Base-by-base conservation (phyloP, 1,139 yeast species). In the Taphrina deformans region DNA sequence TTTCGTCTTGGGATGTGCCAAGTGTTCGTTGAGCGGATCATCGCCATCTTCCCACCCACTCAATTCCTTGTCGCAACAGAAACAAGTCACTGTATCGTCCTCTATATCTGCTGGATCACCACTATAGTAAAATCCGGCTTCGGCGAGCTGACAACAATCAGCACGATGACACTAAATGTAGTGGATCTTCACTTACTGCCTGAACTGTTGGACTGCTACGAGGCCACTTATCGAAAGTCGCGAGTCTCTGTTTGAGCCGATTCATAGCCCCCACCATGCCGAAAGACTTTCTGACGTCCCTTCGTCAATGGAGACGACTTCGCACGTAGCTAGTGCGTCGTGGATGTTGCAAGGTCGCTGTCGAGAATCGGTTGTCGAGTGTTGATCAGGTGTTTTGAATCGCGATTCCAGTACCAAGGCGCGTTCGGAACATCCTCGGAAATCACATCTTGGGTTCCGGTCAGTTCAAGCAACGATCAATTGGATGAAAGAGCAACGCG, bases 111-210 rank as follows among this genome's bases (percentile, higher is more conserved):
- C 31, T 18, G 44, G 29, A n/a, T 59, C 50, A 7, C 40, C 46
- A 14, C 84, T 79, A 74, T 80, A 88, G 72, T 80, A 85, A 75
- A 89, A 89, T 0, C 96, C 96, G 27, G 83, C 79, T 48, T 79
- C 80, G 0, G 90, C 89, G 79, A 87, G 75, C 24, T 71, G 67
- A 2, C 6, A n/a, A n/a, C n/a, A n/a, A n/a, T n/a, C n/a, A n/a
- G n/a, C n/a, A n/a, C n/a, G n/a, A n/a, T n/a, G n/a, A n/a, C n/a
- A n/a, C n/a, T n/a, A n/a, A n/a, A n/a, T n/a, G n/a, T n/a, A n/a
- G n/a, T n/a, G n/a, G n/a, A n/a, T n/a, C 10, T 5, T 21, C 3
- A 6, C 58, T 38, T 38, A 35, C 45, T n/a, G 31, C 48, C 12
- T 5, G 16, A 7, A 33, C 44, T 21, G 31, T 21, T 35, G 58